Evolutionary conservation across 2,329 filamentous ascomycete genomes (phyloP), one percentile per base, ranked within the genome.

Genomic region (Aspergillus carbonarius): DNA sequence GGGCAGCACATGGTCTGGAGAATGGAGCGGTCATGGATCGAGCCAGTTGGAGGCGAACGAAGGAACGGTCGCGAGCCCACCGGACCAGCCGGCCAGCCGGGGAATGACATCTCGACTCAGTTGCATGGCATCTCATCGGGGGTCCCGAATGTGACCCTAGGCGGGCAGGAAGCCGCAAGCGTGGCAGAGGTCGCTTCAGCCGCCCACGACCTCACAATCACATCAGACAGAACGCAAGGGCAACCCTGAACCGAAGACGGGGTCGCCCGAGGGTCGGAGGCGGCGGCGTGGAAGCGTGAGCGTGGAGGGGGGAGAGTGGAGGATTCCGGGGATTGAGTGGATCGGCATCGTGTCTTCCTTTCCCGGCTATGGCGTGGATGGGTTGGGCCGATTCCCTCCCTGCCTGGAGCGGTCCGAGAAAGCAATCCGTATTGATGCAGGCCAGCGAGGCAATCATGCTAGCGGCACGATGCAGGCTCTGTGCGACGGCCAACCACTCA

Each of bases 71-170:
- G n/a, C 18, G 37, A 39, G 23, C 18, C 23, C 37, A 39, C 20
- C 23, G 17, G 34, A 39, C 23, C 35, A 40, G 20, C 15, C 4
- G 4, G 42, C 13, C 20, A 12, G 17, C 13, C 20, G 20, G 15
- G 15, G 6, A 8, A 27, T 27, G 6, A 27, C 12, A 37, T 53
- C 34, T 27, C 12, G 37, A 40, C 25, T 25, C 48, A 20, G 35
- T 9, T 30, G n/a, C 30, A 49, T 30, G 32, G 32, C 18, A 42
- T 10, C n/a, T 30, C 17, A 20, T 58, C 50, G 55, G 53, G 49
- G 42, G 30, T 40, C 32, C 53, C 58, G 55, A 57, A 62, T 64
- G 59, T 54, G 32, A 66, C 63, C 49, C 27, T 58, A 49, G 35
- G 49, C 46, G 57, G 57, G 52, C 51, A 49, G 51, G 34, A 25